These are phyloP conservation scores for Chrysosporium keratinophilum DNA, from an alignment of 2,329 filamentous ascomycete species.

Conservation along the genomic window DNA sequence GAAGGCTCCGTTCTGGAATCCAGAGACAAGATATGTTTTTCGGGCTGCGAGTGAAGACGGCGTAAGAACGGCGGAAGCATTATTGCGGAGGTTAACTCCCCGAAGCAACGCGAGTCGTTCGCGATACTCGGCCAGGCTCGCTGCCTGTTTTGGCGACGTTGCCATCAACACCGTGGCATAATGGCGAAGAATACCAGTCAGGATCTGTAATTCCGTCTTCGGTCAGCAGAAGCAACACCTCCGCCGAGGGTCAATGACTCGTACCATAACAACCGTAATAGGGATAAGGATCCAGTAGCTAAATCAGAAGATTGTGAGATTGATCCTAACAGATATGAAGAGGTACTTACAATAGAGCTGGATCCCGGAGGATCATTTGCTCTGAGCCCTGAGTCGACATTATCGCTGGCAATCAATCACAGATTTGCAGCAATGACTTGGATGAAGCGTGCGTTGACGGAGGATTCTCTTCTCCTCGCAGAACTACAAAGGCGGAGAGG, in stretches of 20 bases:
- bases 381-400: slow-evolving; percentile 74
- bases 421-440: neutral
- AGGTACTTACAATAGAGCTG: slow-evolving; percentile 76
- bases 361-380: slow-evolving; percentile 97
- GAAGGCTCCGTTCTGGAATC: slow-evolving; percentile 76
- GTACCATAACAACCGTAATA: slow-evolving; percentile 92
- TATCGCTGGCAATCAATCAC: slow-evolving; percentile 15
- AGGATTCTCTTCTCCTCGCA: too few relatives aligned
- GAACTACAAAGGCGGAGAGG: too few relatives aligned
- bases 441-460: too few relatives aligned
- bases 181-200: slow-evolving; percentile 91
- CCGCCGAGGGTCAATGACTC: neutral
- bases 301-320: slow-evolving; percentile 5
- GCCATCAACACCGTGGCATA: slow-evolving; percentile 91
- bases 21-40: slow-evolving; percentile 68
- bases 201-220: slow-evolving; percentile 44
- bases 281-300: slow-evolving; percentile 99
- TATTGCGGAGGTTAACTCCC: slow-evolving; percentile 72
- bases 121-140: slow-evolving; percentile 51
- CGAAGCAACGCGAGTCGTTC: slow-evolving; percentile 79
- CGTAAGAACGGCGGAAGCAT: slow-evolving; percentile 72
- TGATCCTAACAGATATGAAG: neutral
- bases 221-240: neutral
- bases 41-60: slow-evolving; percentile 65
- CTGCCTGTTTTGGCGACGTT: slow-evolving; percentile 65